Base-by-base conservation (phyloP, 1,139 yeast species). In the Suhomyces maxii region DNA sequence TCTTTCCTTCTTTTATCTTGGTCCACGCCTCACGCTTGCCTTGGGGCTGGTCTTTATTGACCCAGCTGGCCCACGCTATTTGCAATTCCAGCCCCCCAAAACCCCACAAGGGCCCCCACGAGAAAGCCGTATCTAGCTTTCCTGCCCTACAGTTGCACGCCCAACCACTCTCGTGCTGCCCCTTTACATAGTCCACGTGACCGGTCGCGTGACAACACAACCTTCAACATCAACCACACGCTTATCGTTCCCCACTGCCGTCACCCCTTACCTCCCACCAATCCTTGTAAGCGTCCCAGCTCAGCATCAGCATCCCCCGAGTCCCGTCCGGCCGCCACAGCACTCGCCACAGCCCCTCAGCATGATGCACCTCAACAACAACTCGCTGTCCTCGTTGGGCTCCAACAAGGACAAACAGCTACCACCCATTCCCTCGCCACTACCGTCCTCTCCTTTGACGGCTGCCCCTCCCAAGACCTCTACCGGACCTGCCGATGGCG, bases 371-470 rank as follows among this genome's bases (percentile, higher is more conserved):
- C 58, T 59, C 34, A 57, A 52, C 45, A 68, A 67, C 54, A 54
- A 48, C 41, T 67, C 69, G 32, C 60, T 54, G 55, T 49, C 61
- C 30, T 61, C 68, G 26, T 49, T 69, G 35, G 59, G 63, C 26
- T 60, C 67, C 34, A 55, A 58, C 40, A 65, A 62, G 54, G 73
- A 69, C 41, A 72, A 72, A 50, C 65, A 67, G 12, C 58, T 73
- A 39, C 78, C 78, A 14, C 76, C 77, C 13, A 63, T 70, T 13
- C 78, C 77, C 3, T 52, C 60, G 7, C 52, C 56, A 11, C 41
- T 50, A 25, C 53, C 52, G 31, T 40, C 47, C 11, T 48, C 53
- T 11, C 46, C 50, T 2, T 26, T 39, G 12, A 41, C 46, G 14
- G 14, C 44, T 18, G 31, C 42, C 12, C 36, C 32, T 26, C 30